Conservation (phyloP, 768 basidiomycete species). For the Inosperma sp. region DNA sequence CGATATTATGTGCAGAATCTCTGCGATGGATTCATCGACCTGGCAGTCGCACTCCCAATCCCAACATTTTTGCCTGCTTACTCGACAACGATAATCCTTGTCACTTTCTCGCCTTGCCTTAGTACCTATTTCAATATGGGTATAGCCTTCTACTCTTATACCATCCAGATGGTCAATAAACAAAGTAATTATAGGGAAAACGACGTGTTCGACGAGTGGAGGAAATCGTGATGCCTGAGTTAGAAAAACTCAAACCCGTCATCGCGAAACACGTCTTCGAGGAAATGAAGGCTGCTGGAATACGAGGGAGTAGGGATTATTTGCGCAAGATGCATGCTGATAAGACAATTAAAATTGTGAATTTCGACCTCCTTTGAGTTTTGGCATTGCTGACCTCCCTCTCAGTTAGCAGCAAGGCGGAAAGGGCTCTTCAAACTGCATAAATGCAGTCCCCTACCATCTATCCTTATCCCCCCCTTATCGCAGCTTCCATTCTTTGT, state of each 20-base stretch:
- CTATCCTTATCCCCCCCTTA: conserved; percentile 57
- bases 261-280: conserved; percentile 41
- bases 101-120: conserved; percentile 57
- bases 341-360: conserved; percentile 46
- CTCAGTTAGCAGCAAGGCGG: conserved; percentile 48
- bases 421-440: conserved; percentile 59
- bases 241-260: conserved; percentile 45
- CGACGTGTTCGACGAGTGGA: conserved; percentile 56
- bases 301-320: conserved; percentile 50
- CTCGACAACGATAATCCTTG: conserved; percentile 68
- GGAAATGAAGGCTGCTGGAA: conserved; percentile 52
- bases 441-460: conserved; percentile 51
- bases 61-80: conserved; percentile 67
- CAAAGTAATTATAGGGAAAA: conserved; percentile 47
- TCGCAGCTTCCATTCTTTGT: conserved; percentile 73
- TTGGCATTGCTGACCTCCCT: conserved; percentile 2
- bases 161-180: conserved; percentile 8
- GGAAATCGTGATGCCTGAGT: conserved; percentile 54
- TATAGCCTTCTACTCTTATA: conserved; percentile 30
- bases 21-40: conserved; percentile 68
- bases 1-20: conserved; percentile 34
- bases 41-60: conserved; percentile 69
- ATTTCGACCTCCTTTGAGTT: conserved; percentile 14
- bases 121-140: conserved; percentile 76
- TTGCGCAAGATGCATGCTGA: conserved; percentile 45